A percentile compares a stretch with the other conserved stretches of the same genome.
phyloP scores from a whole-genome alignment of 2,329 filamentous ascomycete species.

The Penicillium sp. region DNA sequence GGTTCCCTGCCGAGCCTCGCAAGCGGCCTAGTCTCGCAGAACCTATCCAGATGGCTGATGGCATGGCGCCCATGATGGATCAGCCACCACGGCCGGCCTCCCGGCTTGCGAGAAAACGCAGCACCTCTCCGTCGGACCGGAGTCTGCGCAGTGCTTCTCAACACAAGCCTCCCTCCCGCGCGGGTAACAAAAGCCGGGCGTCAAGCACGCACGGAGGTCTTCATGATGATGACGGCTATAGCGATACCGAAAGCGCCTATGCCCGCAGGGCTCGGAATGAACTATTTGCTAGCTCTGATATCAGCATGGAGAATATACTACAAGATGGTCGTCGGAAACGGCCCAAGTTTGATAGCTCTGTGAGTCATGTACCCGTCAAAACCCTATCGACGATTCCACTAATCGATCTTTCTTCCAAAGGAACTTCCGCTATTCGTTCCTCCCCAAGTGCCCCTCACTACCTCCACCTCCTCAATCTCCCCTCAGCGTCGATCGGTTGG shows the following conservation, averaged over 20 bases:
- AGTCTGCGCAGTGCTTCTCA: constrained; percentile 75
- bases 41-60: constrained; percentile 61
- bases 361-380: constrained; percentile 54
- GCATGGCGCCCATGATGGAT: constrained; percentile 49
- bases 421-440: constrained; percentile 94
- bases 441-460: constrained; percentile 84
- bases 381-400: constrained; percentile 4
- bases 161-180: constrained; percentile 67
- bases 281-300: constrained; percentile 88
- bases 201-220: constrained; percentile 57
- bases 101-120: constrained; percentile 69
- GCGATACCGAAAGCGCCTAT: constrained; percentile 78
- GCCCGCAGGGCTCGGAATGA: constrained; percentile 75
- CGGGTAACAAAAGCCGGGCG: constrained; percentile 63
- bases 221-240: constrained; percentile 75
- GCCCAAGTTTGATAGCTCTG: constrained; percentile 93
- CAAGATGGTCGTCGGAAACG: constrained; percentile 93
- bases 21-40: constrained; percentile 59
- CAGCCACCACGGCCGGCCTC: constrained; percentile 65
- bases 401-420: constrained; percentile 48
- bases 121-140: constrained; percentile 67
- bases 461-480: constrained; percentile 96
- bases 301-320: constrained; percentile 96
- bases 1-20: constrained; percentile 51
- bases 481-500: constrained; percentile 78